Evolutionary conservation across 2,329 filamentous ascomycete species (phyloP).

Genomic region (Exserohilum turcica): DNA sequence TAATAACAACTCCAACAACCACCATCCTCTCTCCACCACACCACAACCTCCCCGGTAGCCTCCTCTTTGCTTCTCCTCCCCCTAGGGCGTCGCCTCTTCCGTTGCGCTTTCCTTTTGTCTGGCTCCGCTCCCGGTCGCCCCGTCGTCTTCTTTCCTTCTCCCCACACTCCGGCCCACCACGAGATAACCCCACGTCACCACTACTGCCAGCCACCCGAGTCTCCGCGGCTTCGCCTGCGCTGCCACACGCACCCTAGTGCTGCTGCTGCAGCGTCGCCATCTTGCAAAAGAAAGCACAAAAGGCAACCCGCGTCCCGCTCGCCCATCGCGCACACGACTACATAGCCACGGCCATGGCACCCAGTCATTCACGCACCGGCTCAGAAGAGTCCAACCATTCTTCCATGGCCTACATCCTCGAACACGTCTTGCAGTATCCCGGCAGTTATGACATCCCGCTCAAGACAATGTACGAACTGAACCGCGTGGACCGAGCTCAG

Average conservation of each 20-base stretch:
- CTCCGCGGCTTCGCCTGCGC: slow-evolving; percentile 1
- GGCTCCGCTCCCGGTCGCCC: slow-evolving; percentile 10
- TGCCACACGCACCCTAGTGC: slow-evolving; percentile 7
- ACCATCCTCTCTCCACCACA: neutral
- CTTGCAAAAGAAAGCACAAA: neutral
- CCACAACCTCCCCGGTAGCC: slow-evolving; percentile 12
- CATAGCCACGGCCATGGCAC: slow-evolving; percentile 30
- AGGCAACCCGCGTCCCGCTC: neutral
- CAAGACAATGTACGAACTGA: slow-evolving; percentile 70
- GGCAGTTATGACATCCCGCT: slow-evolving; percentile 69
- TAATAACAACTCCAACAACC: neutral
- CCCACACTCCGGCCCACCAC: slow-evolving; percentile 21
- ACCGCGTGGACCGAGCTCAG: slow-evolving; percentile 60
- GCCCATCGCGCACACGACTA: neutral
- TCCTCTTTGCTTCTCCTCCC: neutral
- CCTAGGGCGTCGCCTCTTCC: slow-evolving; percentile 14
- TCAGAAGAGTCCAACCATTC: slow-evolving; percentile 45
- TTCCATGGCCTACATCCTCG: slow-evolving; percentile 45
- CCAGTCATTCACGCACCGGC: slow-evolving; percentile 45
- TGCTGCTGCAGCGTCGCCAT: slow-evolving; percentile 16
- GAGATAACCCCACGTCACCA: slow-evolving; percentile 27
- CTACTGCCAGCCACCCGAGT: slow-evolving; percentile 18
- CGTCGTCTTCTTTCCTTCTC: slow-evolving; percentile 16
- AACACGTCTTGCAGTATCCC: slow-evolving; percentile 62
- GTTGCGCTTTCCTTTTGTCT: slow-evolving; percentile 7